A percentile compares a stretch with the other conserved stretches of the same genome.
phyloP scores from a whole-genome alignment of 345 rosid species.

The Salix brachista region DNA sequence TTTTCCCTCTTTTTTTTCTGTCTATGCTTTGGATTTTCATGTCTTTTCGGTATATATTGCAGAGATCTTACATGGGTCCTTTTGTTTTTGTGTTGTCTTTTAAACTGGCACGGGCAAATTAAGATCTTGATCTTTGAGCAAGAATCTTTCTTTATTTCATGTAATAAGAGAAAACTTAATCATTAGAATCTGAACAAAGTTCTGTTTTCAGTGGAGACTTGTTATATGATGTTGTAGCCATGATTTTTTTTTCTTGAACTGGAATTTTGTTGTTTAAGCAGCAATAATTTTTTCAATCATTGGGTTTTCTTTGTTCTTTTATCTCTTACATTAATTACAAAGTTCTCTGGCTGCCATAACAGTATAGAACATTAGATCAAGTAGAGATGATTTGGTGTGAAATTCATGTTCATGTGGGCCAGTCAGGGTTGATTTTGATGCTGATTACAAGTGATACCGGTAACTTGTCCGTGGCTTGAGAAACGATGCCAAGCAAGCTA shows the following conservation, averaged over 20 bases:
- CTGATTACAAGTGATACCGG: slow-evolving; percentile 17
- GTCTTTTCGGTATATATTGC: not conserved
- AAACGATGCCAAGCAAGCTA: slow-evolving; percentile 97
- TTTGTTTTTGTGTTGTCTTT: slow-evolving; percentile 1
- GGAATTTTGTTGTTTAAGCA: not conserved
- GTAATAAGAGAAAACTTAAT: not conserved
- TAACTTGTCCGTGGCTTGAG: slow-evolving; percentile 50
- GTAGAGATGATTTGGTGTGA: not conserved
- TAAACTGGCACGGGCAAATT: not conserved
- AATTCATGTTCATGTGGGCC: slow-evolving; percentile 17
- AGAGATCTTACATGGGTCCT: slow-evolving; percentile 16
- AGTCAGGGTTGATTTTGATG: slow-evolving; percentile 29
- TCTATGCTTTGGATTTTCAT: not conserved
- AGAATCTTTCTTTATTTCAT: not conserved
- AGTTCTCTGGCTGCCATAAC: not conserved
- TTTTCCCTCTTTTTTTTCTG: not conserved
- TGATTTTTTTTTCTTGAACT: not conserved
- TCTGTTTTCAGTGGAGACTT: not conserved
- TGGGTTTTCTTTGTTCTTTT: not conserved
- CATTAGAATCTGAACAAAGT: not conserved
- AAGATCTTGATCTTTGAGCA: slow-evolving; percentile 15
- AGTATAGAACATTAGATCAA: slow-evolving; percentile 5
- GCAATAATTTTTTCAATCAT: not conserved
- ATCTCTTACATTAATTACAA: not conserved
- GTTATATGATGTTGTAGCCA: not conserved